A percentile compares a stretch with the other conserved stretches of the same genome.
Evolutionary conservation across 1,284 basidiomycete genomes (phyloP).

Genomic region (Leucoagaricus sp.): DNA sequence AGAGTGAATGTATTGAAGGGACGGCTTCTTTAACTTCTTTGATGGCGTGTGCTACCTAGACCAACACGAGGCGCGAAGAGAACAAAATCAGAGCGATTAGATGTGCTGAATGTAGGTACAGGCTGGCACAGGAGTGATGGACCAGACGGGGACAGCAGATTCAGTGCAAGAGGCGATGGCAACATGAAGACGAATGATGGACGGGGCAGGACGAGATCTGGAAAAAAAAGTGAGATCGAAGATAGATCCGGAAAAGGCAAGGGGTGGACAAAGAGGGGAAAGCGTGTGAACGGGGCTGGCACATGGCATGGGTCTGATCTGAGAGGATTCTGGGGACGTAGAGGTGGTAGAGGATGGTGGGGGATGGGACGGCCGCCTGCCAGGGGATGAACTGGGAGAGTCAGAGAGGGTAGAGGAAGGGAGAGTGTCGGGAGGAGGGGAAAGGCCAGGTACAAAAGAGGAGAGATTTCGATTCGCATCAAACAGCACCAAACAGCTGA

Average conservation of each 20-base stretch:
- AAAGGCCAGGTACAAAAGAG: constrained; percentile 29
- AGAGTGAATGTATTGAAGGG: background rate
- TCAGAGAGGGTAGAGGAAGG: background rate
- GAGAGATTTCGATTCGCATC: constrained; percentile 20
- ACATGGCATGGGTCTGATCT: constrained; percentile 7
- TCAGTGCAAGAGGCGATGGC: constrained; percentile 2
- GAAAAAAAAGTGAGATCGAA: constrained; percentile 5
- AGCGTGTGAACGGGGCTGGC: constrained; percentile 13
- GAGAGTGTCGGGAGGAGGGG: background rate
- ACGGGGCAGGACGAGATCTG: background rate
- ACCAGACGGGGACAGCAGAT: constrained; percentile 18
- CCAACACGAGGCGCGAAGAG: constrained; percentile 10
- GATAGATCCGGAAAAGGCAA: constrained; percentile 4
- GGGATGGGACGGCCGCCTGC: background rate
- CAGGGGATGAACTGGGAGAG: background rate
- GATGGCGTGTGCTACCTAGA: constrained; percentile 10
- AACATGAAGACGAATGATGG: constrained; percentile 6
- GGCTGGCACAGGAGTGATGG: constrained; percentile 14
- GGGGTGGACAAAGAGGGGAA: constrained; percentile 13
- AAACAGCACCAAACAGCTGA: constrained; percentile 41
- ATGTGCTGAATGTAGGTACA: constrained; percentile 4
- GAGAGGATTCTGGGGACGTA: constrained; percentile 8
- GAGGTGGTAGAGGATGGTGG: background rate
- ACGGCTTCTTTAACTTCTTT: constrained; percentile 10
- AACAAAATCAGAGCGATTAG: background rate